Evolutionary conservation across 2,329 filamentous ascomycete species (phyloP), one percentile per base, ranked within the genome.

Genomic region (Aspergillus hiratsukae): DNA sequence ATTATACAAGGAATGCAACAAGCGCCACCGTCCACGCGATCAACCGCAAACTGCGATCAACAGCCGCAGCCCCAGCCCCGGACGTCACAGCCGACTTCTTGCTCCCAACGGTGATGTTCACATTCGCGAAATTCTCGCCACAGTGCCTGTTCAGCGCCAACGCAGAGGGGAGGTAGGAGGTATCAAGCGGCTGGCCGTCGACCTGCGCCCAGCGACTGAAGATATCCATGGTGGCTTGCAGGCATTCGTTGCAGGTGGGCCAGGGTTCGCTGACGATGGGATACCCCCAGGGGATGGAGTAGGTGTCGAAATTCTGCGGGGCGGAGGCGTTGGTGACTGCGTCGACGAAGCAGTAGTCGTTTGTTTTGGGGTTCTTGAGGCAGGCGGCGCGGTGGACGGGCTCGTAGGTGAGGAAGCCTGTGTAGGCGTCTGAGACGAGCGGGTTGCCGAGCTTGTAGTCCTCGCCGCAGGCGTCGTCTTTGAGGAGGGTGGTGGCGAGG

Each of bases 341-440:
- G 64, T 90, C 87, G 62, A 89, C 89, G 72, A 91, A 97, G 77
- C 83, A 79, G 78, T 93, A 97, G 62, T 85, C 82, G 51, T 80
- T 80, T 1, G 85, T 86, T 0, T 78, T 74, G 0, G 83, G 79
- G 68, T 90, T 84, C 58, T 84, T 85, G 21, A 96, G 81, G 70
- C 94, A 99, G 6, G 88, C 88, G 3, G 91, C 90, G 50, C 84
- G 81, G 76, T 93, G 96, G 29, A 96, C 76, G 28, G 87, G 82
- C 60, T 86, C 80, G 75, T 97, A 99, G 48, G 90, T 83, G 23
- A 85, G 73, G 66, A 97, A 82, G 49, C 90, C 91, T 45, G 83
- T 78, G 69, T 91, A 90, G 3, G 91, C 89, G 71, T 90, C 82
- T 49, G 85, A 72, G 50, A 96, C 89, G 49, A 88, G 75, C 0